These are phyloP conservation scores for Penicillium taxi DNA, from an alignment of 495 filamentous ascomycete genomes.

Conservation along the genomic window DNA sequence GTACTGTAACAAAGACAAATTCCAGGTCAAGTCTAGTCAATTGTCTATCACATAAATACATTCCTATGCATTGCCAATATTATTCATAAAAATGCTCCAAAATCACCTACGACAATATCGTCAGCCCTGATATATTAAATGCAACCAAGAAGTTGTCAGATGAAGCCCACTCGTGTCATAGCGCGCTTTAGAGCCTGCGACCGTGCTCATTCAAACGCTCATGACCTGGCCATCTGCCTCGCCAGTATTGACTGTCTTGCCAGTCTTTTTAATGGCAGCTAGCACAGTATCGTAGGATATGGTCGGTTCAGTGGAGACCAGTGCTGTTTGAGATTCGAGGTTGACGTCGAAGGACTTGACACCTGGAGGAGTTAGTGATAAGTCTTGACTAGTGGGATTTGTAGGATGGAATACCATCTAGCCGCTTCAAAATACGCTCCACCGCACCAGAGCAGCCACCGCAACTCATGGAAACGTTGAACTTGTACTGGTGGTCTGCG, in stretches of 20 bases:
- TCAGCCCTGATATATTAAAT: no score
- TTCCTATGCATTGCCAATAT: no score
- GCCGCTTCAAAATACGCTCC: conserved; percentile 87
- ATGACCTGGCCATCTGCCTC: conserved; percentile 49
- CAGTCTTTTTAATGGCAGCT: conserved; percentile 87
- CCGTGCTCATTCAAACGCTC: conserved; percentile 31
- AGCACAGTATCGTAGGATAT: conserved; percentile 75
- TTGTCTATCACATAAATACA: no score
- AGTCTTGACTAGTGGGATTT: no score
- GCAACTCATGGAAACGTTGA: conserved; percentile 62
- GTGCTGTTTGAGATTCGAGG: conserved; percentile 73
- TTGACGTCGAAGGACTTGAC: conserved; percentile 80
- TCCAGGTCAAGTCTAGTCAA: no score
- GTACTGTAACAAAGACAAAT: no score
- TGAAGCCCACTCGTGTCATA: background rate
- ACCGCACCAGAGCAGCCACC: conserved; percentile 65
- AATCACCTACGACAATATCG: no score
- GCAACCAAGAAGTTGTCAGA: no score
- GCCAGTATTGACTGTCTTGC: conserved; percentile 75
- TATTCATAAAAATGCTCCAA: no score
- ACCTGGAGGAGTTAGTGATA: conserved; percentile 47
- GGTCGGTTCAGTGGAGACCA: conserved; percentile 54
- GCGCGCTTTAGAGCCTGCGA: background rate
- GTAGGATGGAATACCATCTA: conserved; percentile 59
- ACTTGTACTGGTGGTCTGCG: conserved; percentile 65